Evolutionary conservation across 2,329 filamentous ascomycete genomes (phyloP), one percentile per base, ranked within the genome.

Genomic region (Fusarium napiforme): DNA sequence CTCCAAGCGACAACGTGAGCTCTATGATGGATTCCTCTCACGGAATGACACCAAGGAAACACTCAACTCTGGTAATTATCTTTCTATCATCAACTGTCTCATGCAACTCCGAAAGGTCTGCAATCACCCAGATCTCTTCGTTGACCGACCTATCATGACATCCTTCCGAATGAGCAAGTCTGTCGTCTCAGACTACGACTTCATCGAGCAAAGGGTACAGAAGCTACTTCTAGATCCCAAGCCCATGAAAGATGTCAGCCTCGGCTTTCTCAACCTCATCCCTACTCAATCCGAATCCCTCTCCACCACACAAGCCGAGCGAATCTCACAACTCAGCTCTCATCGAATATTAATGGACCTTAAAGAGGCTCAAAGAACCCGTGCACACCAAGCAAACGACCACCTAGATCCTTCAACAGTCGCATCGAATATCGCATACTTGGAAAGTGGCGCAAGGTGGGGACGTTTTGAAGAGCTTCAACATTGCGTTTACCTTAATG

Each of bases 21-120:
- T 99, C 14, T 99, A 99, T 78, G 96, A 99, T 82, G 96, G 96
- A 4, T 99, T 98, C 82, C 91, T 99, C 84, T 94, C 94, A 39
- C 91, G 95, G 63, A 92, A 93, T 7, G 94, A 97, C 77, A 98
- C 96, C 1, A 92, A 94, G 72, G 93, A 94, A 67, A 98, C 95
- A 1, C 86, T 99, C 23, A 90, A 94, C 6, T 97, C 94, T 4
- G 96, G 96, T 34, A 99, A 98, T 78, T 98, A 98, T 81, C 90
- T 99, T 72, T 97, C 95, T 23, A 98, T 99, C 80, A 98, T 98
- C 83, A 97, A 98, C 81, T 98, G 97, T 82, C 85, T 99, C 58
- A 97, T 99, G 95, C 96, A 97, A 80, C 87, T 99, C 60, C 91
- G 96, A 55, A 98, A 98, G 81, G 97, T 99, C 58, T 99, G 96